Evolutionary conservation across 139 green algal species (phyloP).

Genomic region (Chlamydomonas applanata): DNA sequence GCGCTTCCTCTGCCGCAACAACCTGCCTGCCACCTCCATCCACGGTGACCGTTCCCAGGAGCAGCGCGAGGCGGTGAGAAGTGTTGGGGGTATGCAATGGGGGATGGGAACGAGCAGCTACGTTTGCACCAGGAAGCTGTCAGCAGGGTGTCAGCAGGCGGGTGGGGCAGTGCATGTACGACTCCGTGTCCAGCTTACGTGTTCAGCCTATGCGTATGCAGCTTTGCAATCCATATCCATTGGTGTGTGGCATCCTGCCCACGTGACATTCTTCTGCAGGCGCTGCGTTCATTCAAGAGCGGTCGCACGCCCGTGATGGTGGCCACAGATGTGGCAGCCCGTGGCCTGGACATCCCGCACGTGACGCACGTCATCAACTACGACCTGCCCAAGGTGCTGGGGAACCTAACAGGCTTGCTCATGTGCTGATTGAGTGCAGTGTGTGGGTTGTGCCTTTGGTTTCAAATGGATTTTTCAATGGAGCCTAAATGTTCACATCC

Average conservation of each 20-base stretch:
- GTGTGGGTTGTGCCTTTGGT: too few relatives aligned
- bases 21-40: slow-evolving; percentile 90
- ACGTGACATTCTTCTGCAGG: slow-evolving; percentile 14
- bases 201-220: neutral
- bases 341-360: slow-evolving; percentile 85
- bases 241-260: neutral
- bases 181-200: neutral
- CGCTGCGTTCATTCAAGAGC: slow-evolving; percentile 59
- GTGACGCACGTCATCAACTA: slow-evolving; percentile 77
- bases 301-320: slow-evolving; percentile 59
- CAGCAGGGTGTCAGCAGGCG: too few relatives aligned
- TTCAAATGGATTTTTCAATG: too few relatives aligned
- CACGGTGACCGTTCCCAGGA: slow-evolving; percentile 93
- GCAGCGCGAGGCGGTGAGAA: slow-evolving; percentile 72
- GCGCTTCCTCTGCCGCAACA: slow-evolving; percentile 84
- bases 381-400: slow-evolving; percentile 54
- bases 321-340: slow-evolving; percentile 92
- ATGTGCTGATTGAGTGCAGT: too few relatives aligned
- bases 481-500: too few relatives aligned
- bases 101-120: neutral
- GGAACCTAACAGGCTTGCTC: neutral
- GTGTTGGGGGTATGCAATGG: neutral
- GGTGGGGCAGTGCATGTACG: too few relatives aligned
- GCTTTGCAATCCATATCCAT: too few relatives aligned
- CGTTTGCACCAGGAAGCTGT: too few relatives aligned